Base-by-base conservation (phyloP, 176 grass and related monocot species). In the Phoenix roebelenii region DNA sequence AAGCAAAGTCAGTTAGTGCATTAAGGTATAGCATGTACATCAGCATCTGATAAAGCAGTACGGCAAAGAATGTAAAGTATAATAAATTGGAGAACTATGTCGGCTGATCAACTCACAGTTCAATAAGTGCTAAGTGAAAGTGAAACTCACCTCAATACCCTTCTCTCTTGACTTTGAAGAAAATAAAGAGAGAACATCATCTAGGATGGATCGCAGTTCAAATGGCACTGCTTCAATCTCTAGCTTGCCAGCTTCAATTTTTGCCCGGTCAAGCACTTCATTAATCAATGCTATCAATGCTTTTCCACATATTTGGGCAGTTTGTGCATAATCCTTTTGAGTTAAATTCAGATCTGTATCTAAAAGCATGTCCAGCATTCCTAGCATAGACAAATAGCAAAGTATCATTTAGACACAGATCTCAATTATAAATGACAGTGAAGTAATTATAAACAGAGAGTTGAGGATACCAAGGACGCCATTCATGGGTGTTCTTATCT, bases 401-500 rank as follows among this genome's bases (percentile, higher is more conserved):
- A 52, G 5, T 30, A 20, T 51, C 7, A 16, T 28, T 71, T 69
- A 49, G 18, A 20, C 5, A 12, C 10, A 39, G 7, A 44, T 44
- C 35, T 44, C 9, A 44, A 44, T 44, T 44, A 44, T 44, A 44
- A 44, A 44, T 44, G 35, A 44, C 35, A 44, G 35, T 44, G 35
- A 44, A 44, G 2, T 44, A 12, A 44, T 12, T 44, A 44, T 12
- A 44, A 44, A 12, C 7, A 14, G 1, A 44, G 35, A 44, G 35
- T 44, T 44, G 14, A 44, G 2, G 23, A 18, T 91, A 97, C 92
- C 92, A 16, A 97, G 80, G 65, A 91, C 87, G 1, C 92, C 92
- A 70, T 97, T 97, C 92, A 97, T 97, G 57, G 92, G 92, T 70
- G 87, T 97, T 82, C 92, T 88, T 63, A 97, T 91, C 79, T 97